Evolutionary conservation across 1,284 basidiomycete genomes (phyloP).

Genomic region (Ceratobasidium sp.): DNA sequence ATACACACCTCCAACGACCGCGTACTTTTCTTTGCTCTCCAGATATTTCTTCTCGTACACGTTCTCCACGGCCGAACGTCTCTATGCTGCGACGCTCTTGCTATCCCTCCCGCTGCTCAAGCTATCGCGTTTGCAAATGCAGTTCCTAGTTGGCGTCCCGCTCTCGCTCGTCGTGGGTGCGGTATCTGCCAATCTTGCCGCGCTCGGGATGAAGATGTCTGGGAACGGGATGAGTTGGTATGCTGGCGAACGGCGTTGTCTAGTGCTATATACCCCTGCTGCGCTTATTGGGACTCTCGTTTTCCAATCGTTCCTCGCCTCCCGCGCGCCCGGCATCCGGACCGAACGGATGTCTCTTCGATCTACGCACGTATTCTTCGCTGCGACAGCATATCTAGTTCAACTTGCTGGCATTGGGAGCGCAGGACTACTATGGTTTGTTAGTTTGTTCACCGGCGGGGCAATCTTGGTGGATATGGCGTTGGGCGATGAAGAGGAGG

Average conservation of each 20-base stretch:
- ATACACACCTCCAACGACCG: slow-evolving; percentile 68
- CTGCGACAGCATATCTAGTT: slow-evolving; percentile 50
- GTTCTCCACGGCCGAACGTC: slow-evolving; percentile 75
- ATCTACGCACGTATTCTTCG: slow-evolving; percentile 45
- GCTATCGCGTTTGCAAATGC: slow-evolving; percentile 53
- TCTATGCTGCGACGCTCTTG: slow-evolving; percentile 68
- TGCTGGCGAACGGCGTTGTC: slow-evolving; percentile 75
- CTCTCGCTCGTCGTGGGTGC: slow-evolving; percentile 71
- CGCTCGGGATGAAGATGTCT: slow-evolving; percentile 78
- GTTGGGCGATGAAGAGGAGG: slow-evolving; percentile 50
- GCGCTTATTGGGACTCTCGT: slow-evolving; percentile 71
- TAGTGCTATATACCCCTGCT: slow-evolving; percentile 83
- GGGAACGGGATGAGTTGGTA: slow-evolving; percentile 85
- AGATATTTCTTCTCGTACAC: slow-evolving; percentile 77
- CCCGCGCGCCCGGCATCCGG: slow-evolving; percentile 56
- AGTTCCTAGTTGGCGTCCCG: slow-evolving; percentile 59
- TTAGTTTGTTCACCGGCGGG: slow-evolving; percentile 45
- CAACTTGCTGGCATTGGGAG: slow-evolving; percentile 49
- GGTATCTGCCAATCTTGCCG: slow-evolving; percentile 77
- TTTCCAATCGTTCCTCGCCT: slow-evolving; percentile 63
- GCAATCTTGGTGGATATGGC: slow-evolving; percentile 59
- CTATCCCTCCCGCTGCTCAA: slow-evolving; percentile 63
- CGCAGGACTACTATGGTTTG: slow-evolving; percentile 47
- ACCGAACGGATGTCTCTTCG: slow-evolving; percentile 34
- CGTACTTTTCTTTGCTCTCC: slow-evolving; percentile 84